Base-by-base conservation (phyloP, 192 early-diverging fungal genomes). In the Podila epigama region DNA sequence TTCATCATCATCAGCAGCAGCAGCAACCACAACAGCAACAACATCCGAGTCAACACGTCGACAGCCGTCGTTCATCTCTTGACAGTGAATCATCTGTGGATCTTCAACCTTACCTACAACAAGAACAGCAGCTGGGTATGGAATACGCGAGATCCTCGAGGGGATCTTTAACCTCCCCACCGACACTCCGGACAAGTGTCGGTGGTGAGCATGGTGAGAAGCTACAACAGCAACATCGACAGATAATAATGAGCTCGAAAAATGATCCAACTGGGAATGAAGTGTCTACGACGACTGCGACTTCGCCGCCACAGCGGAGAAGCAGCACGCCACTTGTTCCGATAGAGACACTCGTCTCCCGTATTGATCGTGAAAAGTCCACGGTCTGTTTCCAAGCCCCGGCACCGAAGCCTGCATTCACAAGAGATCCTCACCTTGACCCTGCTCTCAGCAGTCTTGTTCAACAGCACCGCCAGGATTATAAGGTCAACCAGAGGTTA, bases 371-470 rank as follows among this genome's bases (percentile, higher is more conserved):
- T 18, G 70, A 73, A 36, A 73, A 73, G 11, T 73, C 70, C 1
- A 73, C 70, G 18, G 58, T 60, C 20, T 73, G 70, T 27, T 73
- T 73, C 41, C 70, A 73, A 51, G n/a, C 25, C 9, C 70, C 70
- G n/a, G 16, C 33, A 3, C 25, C 51, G 9, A 53, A 13, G 18
- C 35, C 25, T 2, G 63, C 63, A 1, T 61, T 65, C 42, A 31
- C 50, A 27, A 55, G 70, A 25, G 70, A 73, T 28, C 13, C 41
- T 11, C 53, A 60, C 40, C 32, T 72, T 35, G 70, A 72, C 41
- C 70, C 70, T 32, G 61, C 51, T 11, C 22, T 72, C n/a, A 52
- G 62, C 1, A 72, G 5, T 51, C 63, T 73, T n/a, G 70, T 66
- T 20, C 63, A 66, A 41, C 70, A 56, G 34, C 70, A 73, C 52